Percentiles rank a stretch among this genome's conserved stretches.
phyloP scores from a whole-genome alignment of 2,329 filamentous ascomycete species.

The Plenodomus tracheiphilus region DNA sequence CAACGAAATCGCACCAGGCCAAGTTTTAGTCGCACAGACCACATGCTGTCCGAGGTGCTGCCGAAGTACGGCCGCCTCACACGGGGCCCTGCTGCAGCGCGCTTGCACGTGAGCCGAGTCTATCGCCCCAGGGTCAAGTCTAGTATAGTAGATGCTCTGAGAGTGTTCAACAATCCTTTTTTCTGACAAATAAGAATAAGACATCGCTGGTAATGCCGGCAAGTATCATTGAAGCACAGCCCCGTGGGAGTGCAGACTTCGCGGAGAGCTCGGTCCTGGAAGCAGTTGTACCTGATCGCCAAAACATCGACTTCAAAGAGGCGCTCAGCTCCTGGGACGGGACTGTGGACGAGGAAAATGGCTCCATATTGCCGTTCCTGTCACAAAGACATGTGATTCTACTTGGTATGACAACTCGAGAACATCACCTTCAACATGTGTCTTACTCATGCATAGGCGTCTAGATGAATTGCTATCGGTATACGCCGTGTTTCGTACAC shows the following conservation, averaged over 20 bases:
- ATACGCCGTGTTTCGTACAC: slow-evolving; percentile 69
- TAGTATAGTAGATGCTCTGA: too few relatives aligned
- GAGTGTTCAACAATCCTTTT: too few relatives aligned
- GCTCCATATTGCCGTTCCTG: slow-evolving; percentile 59
- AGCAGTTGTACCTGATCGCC: slow-evolving; percentile 43
- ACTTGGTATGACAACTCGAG: slow-evolving; percentile 62
- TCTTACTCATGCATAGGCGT: slow-evolving; percentile 57
- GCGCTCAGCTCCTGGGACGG: slow-evolving; percentile 52
- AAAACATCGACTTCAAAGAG: slow-evolving; percentile 41
- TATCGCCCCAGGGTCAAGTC: background rate
- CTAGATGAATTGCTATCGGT: slow-evolving; percentile 74
- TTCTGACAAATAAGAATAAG: too few relatives aligned
- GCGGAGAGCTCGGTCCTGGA: slow-evolving; percentile 45
- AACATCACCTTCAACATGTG: slow-evolving; percentile 45
- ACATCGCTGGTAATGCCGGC: slow-evolving; percentile 21
- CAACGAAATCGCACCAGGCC: background rate
- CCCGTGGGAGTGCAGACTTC: slow-evolving; percentile 42
- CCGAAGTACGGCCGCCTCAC: too few relatives aligned
- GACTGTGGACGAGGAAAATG: slow-evolving; percentile 47
- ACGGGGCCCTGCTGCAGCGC: slow-evolving; percentile 13
- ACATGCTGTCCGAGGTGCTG: slow-evolving; percentile 6
- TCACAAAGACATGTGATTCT: slow-evolving; percentile 67
- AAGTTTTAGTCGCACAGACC: slow-evolving; percentile 5
- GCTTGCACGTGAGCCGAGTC: slow-evolving; percentile 19
- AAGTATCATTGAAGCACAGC: slow-evolving; percentile 20